Evolutionary conservation across 495 filamentous ascomycete species (phyloP), one percentile per base, ranked within the genome.

Genomic region (Daldinia grandis): DNA sequence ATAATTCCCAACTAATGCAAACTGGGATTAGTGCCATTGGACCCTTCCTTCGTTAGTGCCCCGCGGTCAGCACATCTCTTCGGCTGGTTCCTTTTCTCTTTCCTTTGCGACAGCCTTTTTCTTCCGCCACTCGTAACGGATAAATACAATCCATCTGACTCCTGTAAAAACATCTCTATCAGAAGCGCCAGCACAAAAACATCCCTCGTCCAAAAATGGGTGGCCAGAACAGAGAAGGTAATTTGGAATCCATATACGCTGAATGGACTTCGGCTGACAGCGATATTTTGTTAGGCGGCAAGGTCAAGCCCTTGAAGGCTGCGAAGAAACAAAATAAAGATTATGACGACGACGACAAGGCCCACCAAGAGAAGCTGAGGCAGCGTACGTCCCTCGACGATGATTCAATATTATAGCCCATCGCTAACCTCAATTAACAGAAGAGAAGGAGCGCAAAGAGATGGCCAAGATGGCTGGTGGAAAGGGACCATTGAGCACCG

Each of bases 231-330:
- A 87, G 89, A 88, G 88, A 89, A 81, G 89, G 88, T 88, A 75
- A 44, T 62, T 75, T 40, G 21, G 24, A 30, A 49, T 24, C 35
- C 10, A 12, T 38, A 58, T 59, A 4, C 31, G 51, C 28, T 56
- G 0, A 24, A 5, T 53, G 17, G 49, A n/a, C 49, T 56, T 17
- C 51, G 37, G 58, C 64, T 67, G 64, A 70, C 55, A 64, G 66
- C 72, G 53, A 75, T 59, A 7, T 58, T 37, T 67, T 33, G 24
- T 42, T 70, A 94, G 92, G 92, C 80, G 92, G 92, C 84, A 94
- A 94, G 83, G 89, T 86, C 71, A 94, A 94, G 87, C 92, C 92
- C 68, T 84, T 93, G 76, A 94, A 94, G 87, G 82, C 86, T 31
- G 82, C 92, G 17, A 94, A 93, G 87, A 94, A 93, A 83, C 85